Evolutionary conservation across 495 filamentous ascomycete genomes (phyloP).

Genomic region (Parmelia sp.): DNA sequence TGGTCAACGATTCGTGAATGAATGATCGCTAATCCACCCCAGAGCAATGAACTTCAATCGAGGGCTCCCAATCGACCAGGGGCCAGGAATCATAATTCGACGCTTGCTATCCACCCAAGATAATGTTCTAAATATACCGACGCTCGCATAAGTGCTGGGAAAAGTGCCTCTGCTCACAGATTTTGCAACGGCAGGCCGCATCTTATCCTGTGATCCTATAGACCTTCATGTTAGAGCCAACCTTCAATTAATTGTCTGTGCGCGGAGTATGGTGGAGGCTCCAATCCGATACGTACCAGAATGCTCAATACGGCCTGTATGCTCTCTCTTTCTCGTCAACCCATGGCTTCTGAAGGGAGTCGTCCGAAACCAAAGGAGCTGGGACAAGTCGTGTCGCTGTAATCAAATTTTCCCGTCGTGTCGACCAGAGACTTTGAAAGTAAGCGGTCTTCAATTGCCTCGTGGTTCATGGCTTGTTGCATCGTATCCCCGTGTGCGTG

Average conservation of each 20-base stretch:
- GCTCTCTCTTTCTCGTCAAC: neutral
- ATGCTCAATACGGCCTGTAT: slow-evolving; percentile 1
- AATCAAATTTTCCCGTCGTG: neutral
- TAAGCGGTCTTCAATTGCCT: neutral
- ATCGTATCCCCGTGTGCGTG: neutral
- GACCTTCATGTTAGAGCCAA: neutral
- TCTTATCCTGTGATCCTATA: neutral
- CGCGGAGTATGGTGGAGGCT: neutral
- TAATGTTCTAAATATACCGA: neutral
- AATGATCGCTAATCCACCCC: neutral
- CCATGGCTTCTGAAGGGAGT: slow-evolving; percentile 2
- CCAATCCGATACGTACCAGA: neutral
- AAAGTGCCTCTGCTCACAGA: neutral
- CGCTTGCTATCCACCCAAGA: slow-evolving; percentile 1
- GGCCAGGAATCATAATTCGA: neutral
- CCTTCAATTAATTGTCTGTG: neutral
- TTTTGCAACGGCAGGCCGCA: neutral
- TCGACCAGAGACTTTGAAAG: neutral
- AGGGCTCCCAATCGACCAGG: neutral
- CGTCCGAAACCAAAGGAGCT: slow-evolving; percentile 2
- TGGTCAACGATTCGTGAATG: neutral
- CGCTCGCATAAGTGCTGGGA: neutral
- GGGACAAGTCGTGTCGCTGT: neutral
- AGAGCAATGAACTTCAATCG: neutral
- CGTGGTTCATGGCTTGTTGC: neutral